phyloP scores from a whole-genome alignment of 352 stramenopile species.

The Phytophthora palmivora region DNA sequence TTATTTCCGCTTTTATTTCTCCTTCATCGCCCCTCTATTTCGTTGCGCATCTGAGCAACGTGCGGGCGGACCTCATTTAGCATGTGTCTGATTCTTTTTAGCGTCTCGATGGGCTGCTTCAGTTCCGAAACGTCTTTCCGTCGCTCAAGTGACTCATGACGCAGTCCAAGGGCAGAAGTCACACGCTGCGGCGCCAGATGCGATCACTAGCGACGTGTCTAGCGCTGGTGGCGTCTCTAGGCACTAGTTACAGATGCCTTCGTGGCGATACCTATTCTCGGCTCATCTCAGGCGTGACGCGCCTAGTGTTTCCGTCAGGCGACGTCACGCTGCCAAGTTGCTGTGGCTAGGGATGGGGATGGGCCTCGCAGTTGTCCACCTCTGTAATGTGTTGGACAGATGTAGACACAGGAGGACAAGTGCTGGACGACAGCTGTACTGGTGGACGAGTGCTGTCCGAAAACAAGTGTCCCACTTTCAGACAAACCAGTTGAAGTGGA shows the following conservation, averaged over 20 bases:
- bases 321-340: conserved; percentile 57
- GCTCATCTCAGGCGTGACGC: conserved; percentile 6
- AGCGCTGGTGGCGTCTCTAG: conserved; percentile 10
- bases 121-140: conserved; percentile 16
- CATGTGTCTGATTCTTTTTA: conserved; percentile 9
- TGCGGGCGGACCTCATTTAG: conserved; percentile 11
- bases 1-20: neutral
- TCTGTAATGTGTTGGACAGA: conserved; percentile 15
- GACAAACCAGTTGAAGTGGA: conserved; percentile 15
- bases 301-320: conserved; percentile 58
- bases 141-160: conserved; percentile 7
- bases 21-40: neutral
- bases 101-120: neutral
- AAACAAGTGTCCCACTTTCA: conserved; percentile 7
- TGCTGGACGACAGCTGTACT: conserved; percentile 8
- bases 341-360: conserved; percentile 45
- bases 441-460: conserved; percentile 19
- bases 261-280: neutral
- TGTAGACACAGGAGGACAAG: conserved; percentile 3
- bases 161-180: conserved; percentile 2
- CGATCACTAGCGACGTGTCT: conserved; percentile 11
- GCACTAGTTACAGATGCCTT: conserved; percentile 7
- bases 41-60: conserved; percentile 14
- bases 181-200: conserved; percentile 11
- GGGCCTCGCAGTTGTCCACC: conserved; percentile 46